Evolutionary conservation across 441 rosid genomes (phyloP).

Genomic region (Gossypium schwendimanii): DNA sequence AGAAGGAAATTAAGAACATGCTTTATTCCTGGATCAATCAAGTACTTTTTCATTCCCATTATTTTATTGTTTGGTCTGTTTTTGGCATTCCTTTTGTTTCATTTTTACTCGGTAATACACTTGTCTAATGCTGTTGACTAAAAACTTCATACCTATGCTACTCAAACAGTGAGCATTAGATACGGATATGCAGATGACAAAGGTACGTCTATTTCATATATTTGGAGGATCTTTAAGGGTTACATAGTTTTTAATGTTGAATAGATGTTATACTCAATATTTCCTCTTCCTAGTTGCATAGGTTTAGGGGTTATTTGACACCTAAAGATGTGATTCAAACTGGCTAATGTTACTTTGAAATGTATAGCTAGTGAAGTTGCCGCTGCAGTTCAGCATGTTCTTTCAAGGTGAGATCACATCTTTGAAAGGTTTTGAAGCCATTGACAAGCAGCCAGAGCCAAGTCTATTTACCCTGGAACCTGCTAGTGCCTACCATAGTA

Average conservation of each 20-base stretch:
- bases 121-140: not conserved
- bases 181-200: not conserved
- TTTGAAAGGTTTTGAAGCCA: conserved; percentile 58
- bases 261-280: not conserved
- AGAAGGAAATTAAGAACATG: not conserved
- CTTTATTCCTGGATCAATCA: not conserved
- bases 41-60: not conserved
- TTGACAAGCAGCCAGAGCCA: conserved; percentile 35
- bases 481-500: conserved; percentile 17
- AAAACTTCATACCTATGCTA: not conserved
- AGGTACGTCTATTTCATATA: not conserved
- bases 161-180: not conserved
- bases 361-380: conserved; percentile 38
- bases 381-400: conserved; percentile 40
- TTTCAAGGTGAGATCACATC: conserved; percentile 64
- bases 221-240: not conserved
- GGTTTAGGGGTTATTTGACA: not conserved
- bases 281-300: not conserved
- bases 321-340: not conserved
- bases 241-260: not conserved
- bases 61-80: not conserved
- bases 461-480: conserved; percentile 42
- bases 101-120: not conserved
- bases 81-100: not conserved
- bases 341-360: conserved; percentile 3